A percentile compares a stretch with the other conserved stretches of the same genome.
Evolutionary conservation across 1,284 basidiomycete species (phyloP).

Genomic region (Porogramme epimiltina): DNA sequence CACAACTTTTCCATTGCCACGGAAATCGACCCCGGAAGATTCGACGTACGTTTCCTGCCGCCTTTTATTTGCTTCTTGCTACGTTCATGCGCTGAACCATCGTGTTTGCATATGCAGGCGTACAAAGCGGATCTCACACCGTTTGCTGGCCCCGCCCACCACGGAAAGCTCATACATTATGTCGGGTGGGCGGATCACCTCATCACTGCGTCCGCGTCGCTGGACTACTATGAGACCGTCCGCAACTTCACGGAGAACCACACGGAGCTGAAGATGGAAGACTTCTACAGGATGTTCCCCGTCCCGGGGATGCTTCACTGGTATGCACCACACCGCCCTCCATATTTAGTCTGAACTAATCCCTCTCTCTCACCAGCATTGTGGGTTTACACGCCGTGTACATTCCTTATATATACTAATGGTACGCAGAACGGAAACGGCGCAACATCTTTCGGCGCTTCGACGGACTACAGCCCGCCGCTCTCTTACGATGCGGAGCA

Average conservation of each 20-base stretch:
- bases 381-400: not conserved
- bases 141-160: slow-evolving; percentile 27
- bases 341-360: not conserved
- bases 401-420: not conserved
- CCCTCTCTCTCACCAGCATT: not conserved
- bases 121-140: slow-evolving; percentile 28
- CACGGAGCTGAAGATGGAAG: slow-evolving; percentile 27
- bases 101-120: slow-evolving; percentile 9
- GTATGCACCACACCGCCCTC: not conserved
- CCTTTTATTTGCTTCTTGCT: not conserved
- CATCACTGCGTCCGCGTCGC: slow-evolving; percentile 25
- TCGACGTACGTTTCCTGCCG: not conserved
- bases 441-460: slow-evolving; percentile 9
- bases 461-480: slow-evolving; percentile 13
- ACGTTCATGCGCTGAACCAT: not conserved
- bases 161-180: slow-evolving; percentile 36
- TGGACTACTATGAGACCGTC: slow-evolving; percentile 38
- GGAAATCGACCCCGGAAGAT: not conserved
- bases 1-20: not conserved
- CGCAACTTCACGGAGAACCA: slow-evolving; percentile 27
- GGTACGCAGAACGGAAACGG: not conserved
- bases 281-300: slow-evolving; percentile 41
- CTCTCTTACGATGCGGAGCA: slow-evolving; percentile 25
- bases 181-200: not conserved
- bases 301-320: slow-evolving; percentile 47